phyloP scores from a whole-genome alignment of 345 rosid genomes.

The Salix purpurea region DNA sequence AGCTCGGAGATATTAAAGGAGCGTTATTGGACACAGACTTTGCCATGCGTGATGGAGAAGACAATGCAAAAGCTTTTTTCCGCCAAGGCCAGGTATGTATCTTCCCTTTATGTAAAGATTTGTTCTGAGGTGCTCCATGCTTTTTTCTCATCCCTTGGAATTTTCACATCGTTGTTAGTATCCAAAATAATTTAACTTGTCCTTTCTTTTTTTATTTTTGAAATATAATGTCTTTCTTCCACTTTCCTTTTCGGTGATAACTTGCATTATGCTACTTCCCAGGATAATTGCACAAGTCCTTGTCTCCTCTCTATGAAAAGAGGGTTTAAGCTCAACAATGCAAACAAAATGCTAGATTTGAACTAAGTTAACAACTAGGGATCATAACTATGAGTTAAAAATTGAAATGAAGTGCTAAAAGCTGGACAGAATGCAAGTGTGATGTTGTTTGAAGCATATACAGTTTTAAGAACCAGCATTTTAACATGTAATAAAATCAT shows the following conservation, averaged over 20 bases:
- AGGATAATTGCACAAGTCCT: neutral
- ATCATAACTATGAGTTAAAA: neutral
- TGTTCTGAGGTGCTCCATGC: neutral
- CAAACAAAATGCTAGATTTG: neutral
- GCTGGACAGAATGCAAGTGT: neutral
- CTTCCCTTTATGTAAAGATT: neutral
- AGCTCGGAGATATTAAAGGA: slow-evolving; percentile 76
- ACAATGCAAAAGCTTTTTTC: slow-evolving; percentile 80
- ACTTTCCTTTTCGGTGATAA: neutral
- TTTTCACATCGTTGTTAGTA: neutral
- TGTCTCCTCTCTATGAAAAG: too few relatives aligned
- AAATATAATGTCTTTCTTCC: neutral
- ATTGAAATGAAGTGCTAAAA: neutral
- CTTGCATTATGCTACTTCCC: neutral
- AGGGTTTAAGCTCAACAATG: neutral
- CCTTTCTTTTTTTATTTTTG: slow-evolving; percentile 2
- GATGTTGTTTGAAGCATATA: neutral
- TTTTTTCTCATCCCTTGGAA: neutral
- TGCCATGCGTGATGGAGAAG: slow-evolving; percentile 78
- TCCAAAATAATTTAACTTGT: neutral
- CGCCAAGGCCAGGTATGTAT: slow-evolving; percentile 85
- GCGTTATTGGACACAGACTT: slow-evolving; percentile 76
- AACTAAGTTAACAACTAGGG: neutral
- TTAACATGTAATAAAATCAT: neutral
- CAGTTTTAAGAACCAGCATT: neutral